phyloP scores from a whole-genome alignment of 257 asterid species.

The Linaria vulgaris region DNA sequence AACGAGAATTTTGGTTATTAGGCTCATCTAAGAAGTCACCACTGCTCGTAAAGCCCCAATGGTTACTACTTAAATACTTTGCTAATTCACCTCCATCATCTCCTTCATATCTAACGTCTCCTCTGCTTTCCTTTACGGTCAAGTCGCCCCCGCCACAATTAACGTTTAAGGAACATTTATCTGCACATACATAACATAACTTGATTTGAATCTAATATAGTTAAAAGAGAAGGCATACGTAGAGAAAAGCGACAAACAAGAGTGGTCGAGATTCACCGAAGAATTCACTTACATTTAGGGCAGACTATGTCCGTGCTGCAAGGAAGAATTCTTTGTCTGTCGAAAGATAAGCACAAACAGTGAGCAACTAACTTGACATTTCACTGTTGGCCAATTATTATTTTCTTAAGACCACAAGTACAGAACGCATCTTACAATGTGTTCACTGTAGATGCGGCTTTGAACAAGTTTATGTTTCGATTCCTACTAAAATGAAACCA shows the following conservation, averaged over 20 bases:
- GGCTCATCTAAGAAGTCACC: conserved; percentile 85
- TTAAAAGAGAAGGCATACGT: background rate
- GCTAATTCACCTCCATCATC: conserved; percentile 67
- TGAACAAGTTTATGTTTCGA: conserved; percentile 63
- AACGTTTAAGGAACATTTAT: conserved; percentile 71
- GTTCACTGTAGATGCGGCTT: conserved; percentile 55
- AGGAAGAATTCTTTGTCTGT: conserved; percentile 50
- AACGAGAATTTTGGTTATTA: conserved; percentile 51
- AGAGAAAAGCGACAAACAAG: no score
- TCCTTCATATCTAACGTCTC: conserved; percentile 61
- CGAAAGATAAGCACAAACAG: conserved; percentile 26
- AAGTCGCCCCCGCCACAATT: conserved; percentile 78
- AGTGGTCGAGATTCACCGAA: background rate
- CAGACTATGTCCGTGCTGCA: conserved; percentile 42
- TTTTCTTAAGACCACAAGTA: conserved; percentile 1
- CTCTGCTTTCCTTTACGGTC: conserved; percentile 35
- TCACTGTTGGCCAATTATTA: background rate
- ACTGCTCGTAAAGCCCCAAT: conserved; percentile 86
- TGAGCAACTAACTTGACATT: conserved; percentile 24
- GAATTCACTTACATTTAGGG: conserved; percentile 44
- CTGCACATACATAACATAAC: conserved; percentile 43
- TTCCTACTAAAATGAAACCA: conserved; percentile 42
- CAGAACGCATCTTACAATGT: conserved; percentile 50
- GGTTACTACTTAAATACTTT: conserved; percentile 39
- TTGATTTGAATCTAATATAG: conserved; percentile 13